phyloP scores from a whole-genome alignment of 164 flowering plant species.

The Magnolia officinalis region DNA sequence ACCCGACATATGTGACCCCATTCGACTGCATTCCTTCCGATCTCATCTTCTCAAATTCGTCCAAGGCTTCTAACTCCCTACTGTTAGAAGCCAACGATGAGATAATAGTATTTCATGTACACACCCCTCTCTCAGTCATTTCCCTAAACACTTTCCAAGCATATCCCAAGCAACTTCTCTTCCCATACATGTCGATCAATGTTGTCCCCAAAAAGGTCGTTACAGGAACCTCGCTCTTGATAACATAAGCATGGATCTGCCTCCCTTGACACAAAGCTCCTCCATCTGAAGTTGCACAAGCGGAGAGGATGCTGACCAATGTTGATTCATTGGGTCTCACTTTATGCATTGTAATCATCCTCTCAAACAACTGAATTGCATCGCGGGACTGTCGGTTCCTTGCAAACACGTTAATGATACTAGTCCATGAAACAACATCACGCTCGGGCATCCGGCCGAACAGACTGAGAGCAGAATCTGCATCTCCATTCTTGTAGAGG shows the following conservation, averaged over 20 bases:
- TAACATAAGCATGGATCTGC: slow-evolving; percentile 59
- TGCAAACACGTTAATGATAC: slow-evolving; percentile 57
- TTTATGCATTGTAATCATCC: slow-evolving; percentile 42
- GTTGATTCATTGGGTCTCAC: slow-evolving; percentile 72
- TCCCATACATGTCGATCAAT: slow-evolving; percentile 66
- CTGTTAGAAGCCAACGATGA: slow-evolving; percentile 58
- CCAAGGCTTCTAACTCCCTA: slow-evolving; percentile 47
- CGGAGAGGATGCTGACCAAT: slow-evolving; percentile 59
- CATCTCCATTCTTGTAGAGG: slow-evolving; percentile 47
- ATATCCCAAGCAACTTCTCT: slow-evolving; percentile 39
- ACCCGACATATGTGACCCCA: slow-evolving; percentile 59
- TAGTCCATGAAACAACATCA: slow-evolving; percentile 82
- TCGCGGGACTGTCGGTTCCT: slow-evolving; percentile 36
- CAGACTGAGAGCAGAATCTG: slow-evolving; percentile 44
- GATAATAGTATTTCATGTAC: slow-evolving; percentile 80
- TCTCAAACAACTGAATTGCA: slow-evolving; percentile 44
- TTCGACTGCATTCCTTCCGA: slow-evolving; percentile 35
- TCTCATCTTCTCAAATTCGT: slow-evolving; percentile 55
- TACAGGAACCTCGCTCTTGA: slow-evolving; percentile 34
- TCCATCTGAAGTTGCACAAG: slow-evolving; percentile 45
- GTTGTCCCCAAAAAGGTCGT: slow-evolving; percentile 53
- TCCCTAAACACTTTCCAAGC: slow-evolving; percentile 39
- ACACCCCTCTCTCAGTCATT: slow-evolving; percentile 42
- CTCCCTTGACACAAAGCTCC: slow-evolving; percentile 46
- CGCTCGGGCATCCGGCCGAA: slow-evolving; percentile 46